Evolutionary conservation across 2,329 filamentous ascomycete genomes (phyloP), one percentile per base, ranked within the genome.

Genomic region (Fusarium longipes): DNA sequence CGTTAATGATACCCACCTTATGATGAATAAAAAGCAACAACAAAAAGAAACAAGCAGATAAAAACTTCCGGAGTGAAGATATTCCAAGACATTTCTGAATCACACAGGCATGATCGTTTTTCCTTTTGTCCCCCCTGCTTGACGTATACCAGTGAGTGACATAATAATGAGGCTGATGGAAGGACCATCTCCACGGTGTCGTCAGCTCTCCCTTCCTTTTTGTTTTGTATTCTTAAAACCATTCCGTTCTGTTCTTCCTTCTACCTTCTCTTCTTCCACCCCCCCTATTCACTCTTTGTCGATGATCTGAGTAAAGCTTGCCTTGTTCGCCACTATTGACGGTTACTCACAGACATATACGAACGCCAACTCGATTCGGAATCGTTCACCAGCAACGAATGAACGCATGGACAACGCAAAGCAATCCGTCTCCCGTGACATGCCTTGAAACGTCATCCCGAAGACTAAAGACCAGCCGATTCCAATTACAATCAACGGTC

Each of bases 371-470:
- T 57, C 36, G n/a, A 62, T 62, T 61, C 54, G 55, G 60, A 65
- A 62, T 40, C 44, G 52, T 30, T 49, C 36, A 51, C 24, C 53
- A 43, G 43, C 30, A 32, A 38, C 38, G 30, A 36, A 18, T 18
- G 36, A 10, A 5, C 8, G 38, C 55, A 60, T 57, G 35, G 54
- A 65, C 50, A 62, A 33, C 51, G 22, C 42, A 40, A 14, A 24
- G 25, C 38, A 40, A 24, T 33, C 40, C 27, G 49, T 33, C 17
- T 48, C 35, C 42, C 45, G 35, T 66, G 56, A 65, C 43, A 36
- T 63, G 32, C 44, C 54, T 45, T 68, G 65, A 66, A 68, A 66
- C 65, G 49, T 18, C 45, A 43, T 48, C 24, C 59, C 48, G 38
- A 35, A 15, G 39, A 18, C 36, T 53, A 25, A 38, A 67, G 33